phyloP scores from a whole-genome alignment of 2,329 filamentous ascomycete species.

The Aureobasidium vineae region DNA sequence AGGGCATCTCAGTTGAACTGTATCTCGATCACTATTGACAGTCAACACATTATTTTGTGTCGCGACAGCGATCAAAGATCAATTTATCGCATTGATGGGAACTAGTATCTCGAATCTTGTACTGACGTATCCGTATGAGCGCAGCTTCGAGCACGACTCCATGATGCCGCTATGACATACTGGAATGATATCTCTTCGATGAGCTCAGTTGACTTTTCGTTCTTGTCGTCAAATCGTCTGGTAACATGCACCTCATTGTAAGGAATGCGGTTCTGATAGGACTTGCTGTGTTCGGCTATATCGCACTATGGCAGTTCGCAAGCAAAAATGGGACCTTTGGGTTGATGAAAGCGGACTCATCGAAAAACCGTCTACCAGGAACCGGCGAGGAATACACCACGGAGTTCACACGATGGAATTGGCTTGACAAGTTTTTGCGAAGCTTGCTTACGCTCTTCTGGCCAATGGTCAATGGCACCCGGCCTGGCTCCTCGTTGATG shows the following conservation, averaged over 20 bases:
- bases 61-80: neutral
- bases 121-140: neutral
- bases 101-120: neutral
- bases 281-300: constrained; percentile 11
- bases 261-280: neutral
- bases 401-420: constrained; percentile 15
- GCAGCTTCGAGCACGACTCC: neutral
- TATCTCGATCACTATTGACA: neutral
- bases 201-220: neutral
- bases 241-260: constrained; percentile 10
- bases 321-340: constrained; percentile 4
- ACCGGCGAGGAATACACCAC: constrained; percentile 6
- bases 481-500: constrained; percentile 12
- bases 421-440: constrained; percentile 10
- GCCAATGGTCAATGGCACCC: constrained; percentile 21
- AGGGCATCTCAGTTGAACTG: neutral
- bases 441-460: constrained; percentile 15
- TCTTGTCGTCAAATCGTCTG: neutral
- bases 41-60: neutral
- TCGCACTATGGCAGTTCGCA: constrained; percentile 16
- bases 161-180: constrained; percentile 1
- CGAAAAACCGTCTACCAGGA: constrained; percentile 13
- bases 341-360: constrained; percentile 2
- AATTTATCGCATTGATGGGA: neutral
- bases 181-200: neutral